Conservation (phyloP, 2,329 filamentous ascomycete species). For the Aspergillus pseudoviridinutans region DNA sequence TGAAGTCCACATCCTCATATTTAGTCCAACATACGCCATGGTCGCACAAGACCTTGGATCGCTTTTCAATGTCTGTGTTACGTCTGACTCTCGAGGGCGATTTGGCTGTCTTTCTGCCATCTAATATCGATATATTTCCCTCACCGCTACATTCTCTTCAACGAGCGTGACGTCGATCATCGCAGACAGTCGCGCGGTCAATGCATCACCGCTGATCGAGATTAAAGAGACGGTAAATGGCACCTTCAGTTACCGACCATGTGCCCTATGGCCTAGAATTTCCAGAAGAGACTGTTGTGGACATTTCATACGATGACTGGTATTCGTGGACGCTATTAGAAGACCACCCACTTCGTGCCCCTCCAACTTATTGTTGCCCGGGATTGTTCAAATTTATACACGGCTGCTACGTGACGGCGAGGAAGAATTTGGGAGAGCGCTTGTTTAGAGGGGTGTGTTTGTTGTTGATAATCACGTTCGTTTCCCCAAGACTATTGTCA, state of each 20-base stretch:
- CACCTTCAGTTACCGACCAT: background rate
- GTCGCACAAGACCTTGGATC: background rate
- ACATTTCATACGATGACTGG: conserved; percentile 7
- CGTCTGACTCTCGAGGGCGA: background rate
- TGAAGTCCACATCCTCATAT: conserved; percentile 1
- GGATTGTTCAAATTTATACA: conserved; percentile 17
- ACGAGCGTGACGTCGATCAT: background rate
- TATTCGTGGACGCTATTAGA: conserved; percentile 23
- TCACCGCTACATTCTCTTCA: background rate
- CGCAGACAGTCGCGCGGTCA: background rate
- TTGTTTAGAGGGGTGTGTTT: conserved; percentile 21
- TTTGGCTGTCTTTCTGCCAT: background rate
- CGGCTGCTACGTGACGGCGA: conserved; percentile 11
- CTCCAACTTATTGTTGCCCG: conserved; percentile 29
- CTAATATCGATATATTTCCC: background rate
- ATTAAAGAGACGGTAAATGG: conserved; percentile 2
- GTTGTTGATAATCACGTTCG: conserved; percentile 22
- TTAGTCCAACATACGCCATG: conserved; percentile 1
- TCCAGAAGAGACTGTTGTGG: conserved; percentile 4
- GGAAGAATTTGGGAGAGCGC: conserved; percentile 18
- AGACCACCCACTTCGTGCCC: conserved; percentile 32
- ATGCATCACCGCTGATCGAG: background rate
- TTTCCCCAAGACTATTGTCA: background rate
- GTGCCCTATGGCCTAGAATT: background rate
- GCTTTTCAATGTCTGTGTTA: background rate